These are phyloP conservation scores for Penicillium italicum DNA, from an alignment of 2,329 filamentous ascomycete species.

Conservation along the genomic window DNA sequence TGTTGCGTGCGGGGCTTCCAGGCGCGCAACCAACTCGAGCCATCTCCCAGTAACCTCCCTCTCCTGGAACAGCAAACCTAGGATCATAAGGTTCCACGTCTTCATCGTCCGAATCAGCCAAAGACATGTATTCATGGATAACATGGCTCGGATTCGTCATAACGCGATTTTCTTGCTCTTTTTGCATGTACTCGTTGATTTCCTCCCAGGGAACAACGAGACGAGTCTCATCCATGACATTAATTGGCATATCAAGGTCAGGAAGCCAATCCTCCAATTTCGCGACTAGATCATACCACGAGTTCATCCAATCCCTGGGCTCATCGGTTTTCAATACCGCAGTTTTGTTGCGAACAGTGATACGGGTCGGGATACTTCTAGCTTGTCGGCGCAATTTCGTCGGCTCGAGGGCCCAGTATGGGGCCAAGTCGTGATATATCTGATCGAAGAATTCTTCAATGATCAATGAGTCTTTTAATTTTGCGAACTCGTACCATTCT, in stretches of 20 bases:
- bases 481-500: constrained; percentile 47
- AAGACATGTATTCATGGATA: constrained; percentile 12
- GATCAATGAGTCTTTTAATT: constrained; percentile 41
- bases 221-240: constrained; percentile 50
- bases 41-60: constrained; percentile 42
- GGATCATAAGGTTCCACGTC: constrained; percentile 16
- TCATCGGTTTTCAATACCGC: constrained; percentile 29
- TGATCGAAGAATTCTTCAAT: constrained; percentile 52
- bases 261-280: constrained; percentile 40
- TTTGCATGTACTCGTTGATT: constrained; percentile 39
- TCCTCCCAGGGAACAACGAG: constrained; percentile 48
- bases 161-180: constrained; percentile 25
- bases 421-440: constrained; percentile 49
- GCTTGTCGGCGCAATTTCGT: constrained; percentile 43
- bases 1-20: constrained; percentile 16
- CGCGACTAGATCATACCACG: constrained; percentile 42
- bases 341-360: constrained; percentile 43
- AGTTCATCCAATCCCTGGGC: constrained; percentile 37
- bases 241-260: constrained; percentile 48
- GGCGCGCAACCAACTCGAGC: constrained; percentile 40
- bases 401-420: constrained; percentile 49
- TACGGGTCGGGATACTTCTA: constrained; percentile 35
- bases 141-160: not conserved
- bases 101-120: not conserved
- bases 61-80: not conserved